Evolutionary conservation across 345 rosid species (phyloP), one percentile per base, ranked within the genome.

Genomic region (Aquilaria yunnanensis): DNA sequence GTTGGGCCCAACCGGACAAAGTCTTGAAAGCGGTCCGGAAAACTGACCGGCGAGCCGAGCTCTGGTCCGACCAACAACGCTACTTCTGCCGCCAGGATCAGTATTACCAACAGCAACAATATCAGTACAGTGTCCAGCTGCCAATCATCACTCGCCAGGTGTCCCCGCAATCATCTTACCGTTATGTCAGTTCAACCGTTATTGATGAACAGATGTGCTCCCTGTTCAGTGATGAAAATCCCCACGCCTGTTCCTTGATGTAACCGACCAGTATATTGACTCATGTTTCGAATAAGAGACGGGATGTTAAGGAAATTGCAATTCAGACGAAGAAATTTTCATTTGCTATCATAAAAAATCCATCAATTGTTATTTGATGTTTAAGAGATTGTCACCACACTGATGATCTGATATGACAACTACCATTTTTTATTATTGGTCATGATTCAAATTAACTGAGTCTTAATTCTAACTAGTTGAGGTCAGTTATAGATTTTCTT

Each of bases 221-320:
- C 56, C 9, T 88, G 72, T 88, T 88, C 51, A 85, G 81, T 47
- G 94, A 92, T 56, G 97, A 88, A 2, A 88, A 88, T 68, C 94
- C 92, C 30, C 79, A 88, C 66, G 90, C 92, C 75, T 88, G 96
- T 59, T 66, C 79, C 29, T 78, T 86, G 9, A 83, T 86, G 89
- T 84, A 47, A 80, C 23, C 23, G 23, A 23, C 23, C 0, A 23
- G 23, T 23, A 23, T 23, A 23, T 23, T 23, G 23, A 23, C 23
- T 23, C 23, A 23, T 23, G 23, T 23, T 23, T 23, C 23, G 23
- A 23, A 23, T 23, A 23, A 23, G 23, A 23, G 23, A 23, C 23
- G 23, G 23, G 23, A 23, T 23, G 23, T 1, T 1, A 23, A 0
- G 23, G 23, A 23, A 23, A 23, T 23, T 23, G 23, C 23, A 23